Conservation (phyloP, 1,284 basidiomycete genomes). For the Puccinia hordei region DNA sequence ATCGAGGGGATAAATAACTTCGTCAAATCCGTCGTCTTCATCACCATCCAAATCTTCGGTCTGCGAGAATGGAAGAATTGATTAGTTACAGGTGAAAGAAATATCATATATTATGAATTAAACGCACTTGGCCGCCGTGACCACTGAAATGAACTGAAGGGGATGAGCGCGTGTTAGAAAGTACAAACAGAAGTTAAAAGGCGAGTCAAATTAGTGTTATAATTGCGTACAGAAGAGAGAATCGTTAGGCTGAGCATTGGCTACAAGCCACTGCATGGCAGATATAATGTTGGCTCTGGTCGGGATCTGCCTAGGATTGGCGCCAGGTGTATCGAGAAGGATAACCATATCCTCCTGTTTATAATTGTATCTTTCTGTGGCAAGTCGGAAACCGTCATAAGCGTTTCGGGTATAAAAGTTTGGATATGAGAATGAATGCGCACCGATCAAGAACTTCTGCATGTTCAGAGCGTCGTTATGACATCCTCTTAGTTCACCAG, state of each 20-base stretch:
- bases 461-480: constrained; percentile 85
- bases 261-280: constrained; percentile 88
- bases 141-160: constrained; percentile 60
- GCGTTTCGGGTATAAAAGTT: neutral
- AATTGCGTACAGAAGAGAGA: constrained; percentile 72
- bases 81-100: constrained; percentile 60
- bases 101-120: neutral
- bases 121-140: constrained; percentile 74
- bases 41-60: constrained; percentile 59
- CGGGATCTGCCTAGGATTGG: constrained; percentile 68
- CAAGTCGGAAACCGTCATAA: constrained; percentile 21
- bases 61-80: neutral
- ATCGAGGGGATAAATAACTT: constrained; percentile 81
- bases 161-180: neutral
- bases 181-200: neutral
- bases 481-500: constrained; percentile 72
- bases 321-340: constrained; percentile 72
- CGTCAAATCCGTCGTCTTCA: constrained; percentile 63
- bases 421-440: constrained; percentile 54
- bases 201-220: constrained; percentile 62
- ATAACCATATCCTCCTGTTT: constrained; percentile 79
- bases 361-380: constrained; percentile 68
- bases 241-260: constrained; percentile 75
- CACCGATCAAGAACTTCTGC: constrained; percentile 71
- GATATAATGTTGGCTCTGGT: constrained; percentile 79